phyloP scores from a whole-genome alignment of 2,329 filamentous ascomycete species.

The Lasiodiplodia sp. region DNA sequence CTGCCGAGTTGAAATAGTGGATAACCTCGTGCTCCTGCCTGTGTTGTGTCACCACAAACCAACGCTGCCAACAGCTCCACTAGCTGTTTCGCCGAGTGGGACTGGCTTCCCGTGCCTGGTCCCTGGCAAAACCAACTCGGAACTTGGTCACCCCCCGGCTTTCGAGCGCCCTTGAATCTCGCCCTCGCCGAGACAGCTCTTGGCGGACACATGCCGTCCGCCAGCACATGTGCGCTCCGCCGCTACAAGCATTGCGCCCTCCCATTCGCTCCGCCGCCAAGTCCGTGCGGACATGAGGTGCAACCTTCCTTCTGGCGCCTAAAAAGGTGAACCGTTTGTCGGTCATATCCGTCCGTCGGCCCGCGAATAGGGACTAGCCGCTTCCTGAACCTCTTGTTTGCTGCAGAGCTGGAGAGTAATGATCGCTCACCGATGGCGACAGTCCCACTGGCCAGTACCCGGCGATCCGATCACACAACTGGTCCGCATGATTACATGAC shows the following conservation, averaged over 20 bases:
- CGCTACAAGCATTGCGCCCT: not conserved
- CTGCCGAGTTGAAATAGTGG: not conserved
- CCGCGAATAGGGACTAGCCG: not conserved
- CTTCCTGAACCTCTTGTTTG: not conserved
- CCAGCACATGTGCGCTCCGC: slow-evolving; percentile 2
- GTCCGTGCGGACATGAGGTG: slow-evolving; percentile 9
- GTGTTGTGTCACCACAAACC: not conserved
- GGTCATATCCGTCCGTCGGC: slow-evolving; percentile 3
- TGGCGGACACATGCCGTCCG: slow-evolving; percentile 7
- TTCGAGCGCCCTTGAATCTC: not conserved
- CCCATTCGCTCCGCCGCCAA: not conserved
- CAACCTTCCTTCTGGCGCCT: not conserved
- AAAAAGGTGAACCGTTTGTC: not conserved
- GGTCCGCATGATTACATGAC: slow-evolving; percentile 3
- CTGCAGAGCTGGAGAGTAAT: slow-evolving; percentile 4
- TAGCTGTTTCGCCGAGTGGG: not conserved
- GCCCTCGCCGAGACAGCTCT: slow-evolving; percentile 17
- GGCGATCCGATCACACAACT: slow-evolving; percentile 2
- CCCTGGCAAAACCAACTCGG: not conserved
- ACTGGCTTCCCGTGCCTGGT: slow-evolving; percentile 4
- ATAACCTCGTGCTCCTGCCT: not conserved
- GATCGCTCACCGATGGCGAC: slow-evolving; percentile 1
- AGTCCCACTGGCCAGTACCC: not conserved
- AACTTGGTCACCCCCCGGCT: slow-evolving; percentile 6
- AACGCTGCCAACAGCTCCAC: slow-evolving; percentile 8